Base-by-base conservation (phyloP, 2,329 filamentous ascomycete genomes). In the Sordariomycetes sp. region DNA sequence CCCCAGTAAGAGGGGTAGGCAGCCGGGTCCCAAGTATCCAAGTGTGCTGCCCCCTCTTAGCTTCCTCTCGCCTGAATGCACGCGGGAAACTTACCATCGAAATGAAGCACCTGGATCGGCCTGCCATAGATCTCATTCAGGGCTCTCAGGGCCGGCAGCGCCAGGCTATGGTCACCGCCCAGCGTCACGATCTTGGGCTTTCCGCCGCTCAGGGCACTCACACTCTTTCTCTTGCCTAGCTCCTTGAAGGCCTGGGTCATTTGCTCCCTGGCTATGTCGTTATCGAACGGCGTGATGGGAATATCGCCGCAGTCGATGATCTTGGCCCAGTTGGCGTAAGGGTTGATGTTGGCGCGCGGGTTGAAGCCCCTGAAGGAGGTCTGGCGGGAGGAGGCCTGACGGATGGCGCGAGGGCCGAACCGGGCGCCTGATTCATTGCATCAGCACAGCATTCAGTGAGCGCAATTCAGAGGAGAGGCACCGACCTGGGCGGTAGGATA, bases 261-360 rank as follows among this genome's bases (percentile, higher is more conserved):
- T 59, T 94, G 88, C 29, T 70, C 66, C 35, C 88, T 64, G 0
- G 88, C 88, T 12, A 94, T 66, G 2, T 67, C 75, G 54, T 94
- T 94, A 62, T 94, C 86, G 46, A 93, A 81, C 0, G 87, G 87
- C 1, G 82, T 85, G 44, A 93, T 69, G 19, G 88, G 86, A 36
- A 94, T 86, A 53, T 94, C 88, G 30, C 88, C 88, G 55, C 88
- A 95, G 64, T 95, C 88, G 33, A 90, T 66, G 39, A 94, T 75
- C 32, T 73, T 86, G 8, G 86, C 80, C 74, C 85, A 90, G 48
- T 74, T 80, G 52, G 81, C 43, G 61, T 92, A 94, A 0, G 88
- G 86, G 57, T 94, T 95, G 44, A 94, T 71, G 25, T 70, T 72
- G 2, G 86, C 86, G 16, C 86, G 78, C 3, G 82, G 75, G 58